Evolutionary conservation across 1,284 basidiomycete genomes (phyloP).

Genomic region (Microbotryum scabiosae): DNA sequence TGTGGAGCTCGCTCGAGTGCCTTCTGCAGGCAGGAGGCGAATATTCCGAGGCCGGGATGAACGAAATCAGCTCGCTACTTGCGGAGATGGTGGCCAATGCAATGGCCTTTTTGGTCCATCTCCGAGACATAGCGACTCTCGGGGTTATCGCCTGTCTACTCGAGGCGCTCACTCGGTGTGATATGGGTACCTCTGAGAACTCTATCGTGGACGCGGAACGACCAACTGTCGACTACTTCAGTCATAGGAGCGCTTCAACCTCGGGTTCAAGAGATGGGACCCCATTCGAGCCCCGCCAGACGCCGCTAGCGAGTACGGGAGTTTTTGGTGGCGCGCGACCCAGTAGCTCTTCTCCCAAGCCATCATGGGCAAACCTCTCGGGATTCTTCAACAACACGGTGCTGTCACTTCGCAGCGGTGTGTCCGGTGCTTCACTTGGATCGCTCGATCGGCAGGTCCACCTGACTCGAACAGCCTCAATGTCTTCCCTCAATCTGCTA

Average conservation of each 20-base stretch:
- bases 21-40: slow-evolving; percentile 38
- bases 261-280: slow-evolving; percentile 14
- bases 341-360: slow-evolving; percentile 11
- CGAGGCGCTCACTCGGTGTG: slow-evolving; percentile 23
- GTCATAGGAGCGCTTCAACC: slow-evolving; percentile 10
- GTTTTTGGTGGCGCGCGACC: not conserved
- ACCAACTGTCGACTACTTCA: slow-evolving; percentile 27
- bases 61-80: slow-evolving; percentile 22
- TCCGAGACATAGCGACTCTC: slow-evolving; percentile 70
- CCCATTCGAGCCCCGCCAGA: slow-evolving; percentile 10
- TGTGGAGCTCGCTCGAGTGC: slow-evolving; percentile 57
- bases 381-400: slow-evolving; percentile 27
- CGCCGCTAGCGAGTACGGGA: not conserved
- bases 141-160: slow-evolving; percentile 65
- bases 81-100: slow-evolving; percentile 36
- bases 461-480: too few relatives aligned
- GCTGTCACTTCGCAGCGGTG: slow-evolving; percentile 22
- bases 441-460: not conserved
- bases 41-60: slow-evolving; percentile 15
- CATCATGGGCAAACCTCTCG: slow-evolving; percentile 26
- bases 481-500: too few relatives aligned
- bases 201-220: not conserved
- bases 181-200: not conserved
- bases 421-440: not conserved
- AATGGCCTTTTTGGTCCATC: slow-evolving; percentile 39